A percentile compares a stretch with the other conserved stretches of the same genome.
Conservation (phyloP, 768 basidiomycete genomes). For the Leucosporidium scottii region DNA sequence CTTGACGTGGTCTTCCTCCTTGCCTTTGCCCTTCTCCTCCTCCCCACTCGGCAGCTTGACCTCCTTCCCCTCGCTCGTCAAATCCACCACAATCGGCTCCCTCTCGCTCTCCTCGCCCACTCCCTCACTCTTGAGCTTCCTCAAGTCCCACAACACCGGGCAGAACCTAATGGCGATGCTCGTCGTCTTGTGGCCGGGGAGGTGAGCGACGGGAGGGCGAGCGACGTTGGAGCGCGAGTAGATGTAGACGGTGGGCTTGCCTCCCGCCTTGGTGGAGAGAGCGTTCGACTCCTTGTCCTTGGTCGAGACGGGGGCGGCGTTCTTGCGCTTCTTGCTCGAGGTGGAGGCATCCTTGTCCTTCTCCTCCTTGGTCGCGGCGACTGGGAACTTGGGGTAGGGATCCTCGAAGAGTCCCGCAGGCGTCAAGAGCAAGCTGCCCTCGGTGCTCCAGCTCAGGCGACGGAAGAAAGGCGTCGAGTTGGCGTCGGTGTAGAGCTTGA, state of each 20-base stretch:
- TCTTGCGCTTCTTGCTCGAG: conserved; percentile 18
- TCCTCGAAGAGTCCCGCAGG: conserved; percentile 98
- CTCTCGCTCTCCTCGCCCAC: conserved; percentile 23
- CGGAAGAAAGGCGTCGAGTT: conserved; percentile 93
- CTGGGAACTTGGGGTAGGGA: conserved; percentile 50
- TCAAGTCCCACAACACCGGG: conserved; percentile 84
- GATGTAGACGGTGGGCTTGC: conserved; percentile 53
- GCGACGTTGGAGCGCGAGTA: conserved; percentile 94
- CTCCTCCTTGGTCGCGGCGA: not conserved
- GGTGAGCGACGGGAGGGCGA: conserved; percentile 81
- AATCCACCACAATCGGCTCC: conserved; percentile 10
- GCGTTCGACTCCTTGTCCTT: not conserved
- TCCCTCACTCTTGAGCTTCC: conserved; percentile 47
- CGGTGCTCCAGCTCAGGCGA: conserved; percentile 85
- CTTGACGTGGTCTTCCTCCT: not conserved
- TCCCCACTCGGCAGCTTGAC: too few species aligned
- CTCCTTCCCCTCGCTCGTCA: not conserved
- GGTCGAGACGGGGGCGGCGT: conserved; percentile 1
- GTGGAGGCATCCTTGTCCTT: conserved; percentile 15
- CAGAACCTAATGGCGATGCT: conserved; percentile 91
- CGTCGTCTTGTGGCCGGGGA: conserved; percentile 93
- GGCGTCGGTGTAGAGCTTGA: conserved; percentile 90
- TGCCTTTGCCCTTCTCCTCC: not conserved
- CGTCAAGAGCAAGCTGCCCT: conserved; percentile 85
- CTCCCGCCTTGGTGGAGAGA: not conserved